Evolutionary conservation across 179 eudicot genomes (phyloP), one percentile per base, ranked within the genome.

Genomic region (Patellifolia procumbens): DNA sequence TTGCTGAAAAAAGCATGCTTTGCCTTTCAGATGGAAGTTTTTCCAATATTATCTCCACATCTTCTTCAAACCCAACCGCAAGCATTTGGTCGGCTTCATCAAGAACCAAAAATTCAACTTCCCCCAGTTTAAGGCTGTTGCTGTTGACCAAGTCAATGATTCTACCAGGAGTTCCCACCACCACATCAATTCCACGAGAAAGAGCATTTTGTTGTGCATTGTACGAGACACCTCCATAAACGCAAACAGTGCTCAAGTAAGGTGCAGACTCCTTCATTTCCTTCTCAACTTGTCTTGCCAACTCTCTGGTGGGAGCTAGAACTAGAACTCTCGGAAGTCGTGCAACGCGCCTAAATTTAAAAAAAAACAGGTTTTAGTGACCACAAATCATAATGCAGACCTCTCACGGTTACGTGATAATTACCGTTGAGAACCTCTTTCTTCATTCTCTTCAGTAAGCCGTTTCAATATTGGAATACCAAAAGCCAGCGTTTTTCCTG

Each of bases 21-120:
- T 95, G 99, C 85, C 97, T 89, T 87, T 88, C 22, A 39, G 90
- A 42, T 46, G 99, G 99, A 75, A 93, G 91, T 39, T 77, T 82
- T 76, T 88, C 88, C 67, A 95, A 79, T 84, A 95, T 95, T 45
- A 82, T 39, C 74, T 95, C 99, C 73, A 95, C 99, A 53, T 87
- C 99, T 85, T 95, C 99, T 87, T 95, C 97, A 80, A 95, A 95
- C 56, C 99, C 98, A 76, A 93, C 99, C 2, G 94, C 96, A 82
- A 95, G 98, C 99, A 95, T 95, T 90, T 90, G 98, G 85, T 94
- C 98, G 66, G 98, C 97, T 87, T 94, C 98, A 80, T 94, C 98
- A 56, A 94, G 91, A 71, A 94, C 97, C 85, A 92, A 81, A 76
- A 78, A 94, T 76, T 92, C 85, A 79, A 95, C 96, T 85, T 93